Conservation (phyloP, 2,329 filamentous ascomycete genomes). For the Talaromyces albobiverticillius region DNA sequence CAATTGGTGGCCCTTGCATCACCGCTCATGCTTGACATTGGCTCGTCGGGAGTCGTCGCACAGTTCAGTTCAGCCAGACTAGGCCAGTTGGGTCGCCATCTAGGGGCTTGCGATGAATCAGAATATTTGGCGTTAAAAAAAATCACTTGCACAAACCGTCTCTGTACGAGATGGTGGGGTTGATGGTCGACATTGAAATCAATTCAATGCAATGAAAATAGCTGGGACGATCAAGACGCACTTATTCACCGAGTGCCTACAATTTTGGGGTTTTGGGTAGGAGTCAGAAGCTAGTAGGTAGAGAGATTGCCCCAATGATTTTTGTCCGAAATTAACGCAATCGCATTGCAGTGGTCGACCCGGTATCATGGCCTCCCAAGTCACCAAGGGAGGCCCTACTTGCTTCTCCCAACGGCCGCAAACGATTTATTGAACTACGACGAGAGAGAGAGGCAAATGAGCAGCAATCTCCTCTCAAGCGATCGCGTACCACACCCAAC, state of each 20-base stretch:
- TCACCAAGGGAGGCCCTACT: constrained; percentile 62
- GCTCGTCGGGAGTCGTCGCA: background rate
- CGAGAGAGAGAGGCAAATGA: constrained; percentile 50
- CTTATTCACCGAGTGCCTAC: too few relatives aligned
- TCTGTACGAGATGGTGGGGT: constrained; percentile 13
- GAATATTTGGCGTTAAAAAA: background rate
- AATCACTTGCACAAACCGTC: too few relatives aligned
- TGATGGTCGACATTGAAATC: background rate
- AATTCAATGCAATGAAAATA: constrained; percentile 12
- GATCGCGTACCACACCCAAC: constrained; percentile 38
- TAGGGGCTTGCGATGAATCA: background rate
- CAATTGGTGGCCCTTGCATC: too few relatives aligned
- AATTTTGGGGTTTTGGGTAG: background rate
- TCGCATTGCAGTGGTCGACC: constrained; percentile 37
- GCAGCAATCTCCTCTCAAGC: constrained; percentile 64
- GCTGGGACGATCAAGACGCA: background rate
- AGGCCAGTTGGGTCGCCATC: background rate
- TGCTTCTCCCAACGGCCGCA: constrained; percentile 74
- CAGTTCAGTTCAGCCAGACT: background rate
- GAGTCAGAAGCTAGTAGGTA: constrained; percentile 9
- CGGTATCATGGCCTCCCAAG: constrained; percentile 57
- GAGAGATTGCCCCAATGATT: background rate
- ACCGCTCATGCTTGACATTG: constrained; percentile 21
- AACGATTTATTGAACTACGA: constrained; percentile 67
- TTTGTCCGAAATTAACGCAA: background rate